Percentiles rank a stretch among this genome's conserved stretches.
Evolutionary conservation across 2,329 filamentous ascomycete species (phyloP).

Genomic region (Verticillium dahliae): DNA sequence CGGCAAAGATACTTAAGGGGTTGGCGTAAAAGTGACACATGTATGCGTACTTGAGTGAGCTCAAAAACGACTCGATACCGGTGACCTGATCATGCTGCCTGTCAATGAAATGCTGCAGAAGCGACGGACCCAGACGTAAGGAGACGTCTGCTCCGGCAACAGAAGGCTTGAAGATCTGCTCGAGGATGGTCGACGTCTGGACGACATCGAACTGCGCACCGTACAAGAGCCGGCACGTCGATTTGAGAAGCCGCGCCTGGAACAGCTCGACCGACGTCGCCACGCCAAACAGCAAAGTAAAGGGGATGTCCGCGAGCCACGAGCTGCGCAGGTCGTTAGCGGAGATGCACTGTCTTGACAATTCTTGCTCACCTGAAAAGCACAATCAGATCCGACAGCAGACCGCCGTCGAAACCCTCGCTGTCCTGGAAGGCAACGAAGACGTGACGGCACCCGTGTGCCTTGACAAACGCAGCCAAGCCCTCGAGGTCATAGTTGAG

Average conservation of each 20-base stretch:
- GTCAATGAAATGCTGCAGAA: slow-evolving; percentile 59
- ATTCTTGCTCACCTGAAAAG: slow-evolving; percentile 52
- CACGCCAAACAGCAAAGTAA: slow-evolving; percentile 71
- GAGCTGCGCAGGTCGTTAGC: slow-evolving; percentile 21
- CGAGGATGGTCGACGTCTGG: slow-evolving; percentile 63
- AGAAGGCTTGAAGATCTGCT: slow-evolving; percentile 62
- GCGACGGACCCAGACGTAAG: slow-evolving; percentile 55
- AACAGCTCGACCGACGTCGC: slow-evolving; percentile 78
- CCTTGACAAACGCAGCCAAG: slow-evolving; percentile 52
- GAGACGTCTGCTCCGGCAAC: slow-evolving; percentile 51
- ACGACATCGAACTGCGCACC: slow-evolving; percentile 74
- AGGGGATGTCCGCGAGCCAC: slow-evolving; percentile 71
- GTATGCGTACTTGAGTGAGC: slow-evolving; percentile 71
- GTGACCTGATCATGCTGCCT: slow-evolving; percentile 73
- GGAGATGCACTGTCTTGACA: neutral
- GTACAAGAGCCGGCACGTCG: slow-evolving; percentile 58
- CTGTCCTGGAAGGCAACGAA: slow-evolving; percentile 74
- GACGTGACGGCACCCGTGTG: slow-evolving; percentile 49
- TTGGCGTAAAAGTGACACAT: slow-evolving; percentile 86
- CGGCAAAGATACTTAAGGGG: slow-evolving; percentile 57
- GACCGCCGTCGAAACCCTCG: slow-evolving; percentile 67
- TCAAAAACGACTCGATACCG: slow-evolving; percentile 66
- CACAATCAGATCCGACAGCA: slow-evolving; percentile 66
- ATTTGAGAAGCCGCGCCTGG: slow-evolving; percentile 65
- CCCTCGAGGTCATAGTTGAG: slow-evolving; percentile 76